Evolutionary conservation across 148 eudicot genomes (phyloP), one percentile per base, ranked within the genome.

Genomic region (Drosera capensis): DNA sequence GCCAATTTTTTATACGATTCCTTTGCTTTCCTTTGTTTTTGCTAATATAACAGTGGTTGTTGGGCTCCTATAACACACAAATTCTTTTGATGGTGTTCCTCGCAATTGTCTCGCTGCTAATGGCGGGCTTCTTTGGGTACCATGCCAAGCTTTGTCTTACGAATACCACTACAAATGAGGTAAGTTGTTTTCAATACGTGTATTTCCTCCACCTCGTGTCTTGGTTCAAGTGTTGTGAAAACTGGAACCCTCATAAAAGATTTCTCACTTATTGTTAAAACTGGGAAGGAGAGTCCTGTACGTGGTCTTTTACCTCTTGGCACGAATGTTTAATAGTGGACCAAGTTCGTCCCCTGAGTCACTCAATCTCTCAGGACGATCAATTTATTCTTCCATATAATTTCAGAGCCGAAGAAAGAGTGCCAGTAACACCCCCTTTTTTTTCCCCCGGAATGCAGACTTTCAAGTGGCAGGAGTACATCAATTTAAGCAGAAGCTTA

Each of bases 141-240:
- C 97, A 90, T 59, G 68, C 74, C 20, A 80, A 81, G 60, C 80
- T 90, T 24, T 84, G 97, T 49, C 44, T 78, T 59, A 69, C 79
- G 21, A 90, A 84, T 60, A 80, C 78, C 41, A 90, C 97, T 25
- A 90, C 97, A 20, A 90, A 84, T 66, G 95, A 90, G 95, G 97
- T 90, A 21, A 39, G 35, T 25, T 5, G 28, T 31, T 15, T 22
- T 13, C 19, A 13, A 13, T 15, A 11, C 11, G n/a, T 4, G 38
- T 9, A 34, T 15, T 34, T 34, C 5, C 14, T 4, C 3, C n/a
- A 5, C n/a, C n/a, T n/a, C n/a, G n/a, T n/a, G n/a, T n/a, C n/a
- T n/a, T n/a, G n/a, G n/a, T n/a, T n/a, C n/a, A n/a, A n/a, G n/a
- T n/a, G n/a, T n/a, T n/a, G n/a, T n/a, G n/a, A n/a, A n/a, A n/a